Conservation (phyloP, 371 early-diverging fungal species). For the Circinella minor region DNA sequence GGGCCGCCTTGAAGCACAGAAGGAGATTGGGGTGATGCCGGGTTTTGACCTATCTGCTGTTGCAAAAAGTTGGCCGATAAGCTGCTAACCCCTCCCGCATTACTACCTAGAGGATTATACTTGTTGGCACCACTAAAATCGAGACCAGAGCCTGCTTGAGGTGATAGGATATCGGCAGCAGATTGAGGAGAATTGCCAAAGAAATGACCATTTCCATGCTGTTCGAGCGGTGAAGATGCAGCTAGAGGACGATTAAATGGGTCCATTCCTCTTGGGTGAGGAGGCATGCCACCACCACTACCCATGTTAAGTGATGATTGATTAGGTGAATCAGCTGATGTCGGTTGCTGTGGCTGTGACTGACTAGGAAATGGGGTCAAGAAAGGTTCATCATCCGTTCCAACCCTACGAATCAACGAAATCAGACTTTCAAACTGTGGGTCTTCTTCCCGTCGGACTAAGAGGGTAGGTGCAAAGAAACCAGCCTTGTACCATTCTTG, state of each 20-base stretch:
- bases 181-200: constrained; percentile 17
- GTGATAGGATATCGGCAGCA: constrained; percentile 16
- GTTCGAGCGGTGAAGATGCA: constrained; percentile 26
- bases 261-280: constrained; percentile 23
- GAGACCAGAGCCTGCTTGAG: constrained; percentile 18
- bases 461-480: constrained; percentile 73
- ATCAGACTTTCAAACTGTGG: constrained; percentile 71
- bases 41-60: constrained; percentile 24
- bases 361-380: constrained; percentile 41
- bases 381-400: constrained; percentile 71
- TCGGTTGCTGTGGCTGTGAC: not conserved
- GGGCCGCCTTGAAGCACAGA: constrained; percentile 24
- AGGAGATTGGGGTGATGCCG: constrained; percentile 30
- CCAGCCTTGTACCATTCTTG: constrained; percentile 87
- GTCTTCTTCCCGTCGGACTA: constrained; percentile 78
- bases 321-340: constrained; percentile 19
- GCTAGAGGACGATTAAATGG: constrained; percentile 30
- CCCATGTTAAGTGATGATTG: constrained; percentile 3
- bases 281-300: constrained; percentile 16
- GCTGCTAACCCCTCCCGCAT: constrained; percentile 2
- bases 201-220: constrained; percentile 18
- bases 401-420: constrained; percentile 60
- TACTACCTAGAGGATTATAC: constrained; percentile 39
- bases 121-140: constrained; percentile 23
- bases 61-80: constrained; percentile 25